A percentile compares a stretch with the other conserved stretches of the same genome.
Conservation (phyloP, 768 basidiomycete genomes). For the Panaeolus papilionaceus region DNA sequence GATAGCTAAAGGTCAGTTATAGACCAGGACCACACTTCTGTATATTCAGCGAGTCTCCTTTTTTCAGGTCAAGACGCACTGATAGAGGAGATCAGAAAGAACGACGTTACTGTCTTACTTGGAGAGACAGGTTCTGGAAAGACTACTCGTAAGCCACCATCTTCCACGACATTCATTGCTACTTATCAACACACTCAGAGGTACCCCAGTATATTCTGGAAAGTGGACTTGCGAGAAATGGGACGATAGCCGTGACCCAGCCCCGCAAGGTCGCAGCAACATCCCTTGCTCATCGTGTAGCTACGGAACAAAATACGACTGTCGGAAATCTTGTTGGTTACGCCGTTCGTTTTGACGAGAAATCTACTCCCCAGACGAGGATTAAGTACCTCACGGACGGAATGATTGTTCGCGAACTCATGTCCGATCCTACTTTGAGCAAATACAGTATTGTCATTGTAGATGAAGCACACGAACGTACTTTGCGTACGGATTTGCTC, state of each 20-base stretch:
- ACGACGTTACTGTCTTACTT: conserved; percentile 88
- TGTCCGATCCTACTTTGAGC: conserved; percentile 77
- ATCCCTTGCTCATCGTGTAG: conserved; percentile 90
- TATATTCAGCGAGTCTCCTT: conserved; percentile 9
- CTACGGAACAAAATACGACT: conserved; percentile 75
- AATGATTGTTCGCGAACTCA: conserved; percentile 93
- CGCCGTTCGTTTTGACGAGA: conserved; percentile 94
- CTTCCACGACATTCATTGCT: conserved; percentile 28
- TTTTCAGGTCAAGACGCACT: conserved; percentile 74
- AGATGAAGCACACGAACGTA: conserved; percentile 98
- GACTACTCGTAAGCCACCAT: conserved; percentile 80
- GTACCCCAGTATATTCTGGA: conserved; percentile 96
- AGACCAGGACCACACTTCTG: neutral
- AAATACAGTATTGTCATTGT: conserved; percentile 89
- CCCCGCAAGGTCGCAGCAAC: conserved; percentile 96
- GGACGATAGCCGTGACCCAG: conserved; percentile 92
- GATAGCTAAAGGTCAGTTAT: conserved; percentile 71
- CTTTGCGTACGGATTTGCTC: conserved; percentile 92
- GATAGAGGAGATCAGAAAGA: conserved; percentile 70
- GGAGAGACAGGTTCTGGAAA: conserved; percentile 99
- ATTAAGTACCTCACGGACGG: conserved; percentile 99
- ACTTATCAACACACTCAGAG: conserved; percentile 56
- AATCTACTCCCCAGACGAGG: conserved; percentile 69
- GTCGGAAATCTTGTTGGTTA: conserved; percentile 90
- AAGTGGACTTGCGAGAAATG: conserved; percentile 70